Evolutionary conservation across 371 early-diverging fungal species (phyloP), one percentile per base, ranked within the genome.

Genomic region (Zopfochytrium polystomum): DNA sequence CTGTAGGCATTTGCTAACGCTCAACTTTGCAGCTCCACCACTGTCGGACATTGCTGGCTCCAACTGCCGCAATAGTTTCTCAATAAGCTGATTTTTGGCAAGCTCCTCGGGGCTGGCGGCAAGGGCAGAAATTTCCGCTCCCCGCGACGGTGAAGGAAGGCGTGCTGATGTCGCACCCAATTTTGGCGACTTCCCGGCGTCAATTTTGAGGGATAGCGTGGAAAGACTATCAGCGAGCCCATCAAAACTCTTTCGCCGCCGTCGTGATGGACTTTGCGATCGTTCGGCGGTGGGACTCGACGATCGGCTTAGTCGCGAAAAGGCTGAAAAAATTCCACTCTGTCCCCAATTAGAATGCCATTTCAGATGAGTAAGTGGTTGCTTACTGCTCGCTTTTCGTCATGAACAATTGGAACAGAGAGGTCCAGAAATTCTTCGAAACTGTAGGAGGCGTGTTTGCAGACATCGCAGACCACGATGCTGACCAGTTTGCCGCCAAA

Each of bases 401-500:
- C 46, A 7, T 7, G 15, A 43, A 43, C 46, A 22, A 9, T 9
- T 32, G 30, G 25, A 1, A 32, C 60, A 18, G 80, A 79, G 22
- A 82, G 31, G 48, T 82, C 83, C 52, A 81, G 58, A 65, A 74
- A 80, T 18, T 81, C 76, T 58, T 82, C 83, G 48, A 74, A 79
- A 26, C 75, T 68, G 50, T 70, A 78, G 1, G 77, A 75, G 9
- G 85, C 81, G 56, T 76, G 65, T 60, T 81, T 79, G 68, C 86
- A 85, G 0, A 70, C 49, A 31, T 80, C 81, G 49, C 86, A 85
- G 11, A 85, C 76, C 45, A 85, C 77, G 31, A 78, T 69, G 44
- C 80, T 80, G 35, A 77, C 81, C 52, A 86, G 68, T 62, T 79
- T 80, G 27, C 82, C 84, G 25, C 82, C 80, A 75, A 88, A 88